Conservation (phyloP, 371 early-diverging fungal genomes). For the Spiromyces aspiralis region DNA sequence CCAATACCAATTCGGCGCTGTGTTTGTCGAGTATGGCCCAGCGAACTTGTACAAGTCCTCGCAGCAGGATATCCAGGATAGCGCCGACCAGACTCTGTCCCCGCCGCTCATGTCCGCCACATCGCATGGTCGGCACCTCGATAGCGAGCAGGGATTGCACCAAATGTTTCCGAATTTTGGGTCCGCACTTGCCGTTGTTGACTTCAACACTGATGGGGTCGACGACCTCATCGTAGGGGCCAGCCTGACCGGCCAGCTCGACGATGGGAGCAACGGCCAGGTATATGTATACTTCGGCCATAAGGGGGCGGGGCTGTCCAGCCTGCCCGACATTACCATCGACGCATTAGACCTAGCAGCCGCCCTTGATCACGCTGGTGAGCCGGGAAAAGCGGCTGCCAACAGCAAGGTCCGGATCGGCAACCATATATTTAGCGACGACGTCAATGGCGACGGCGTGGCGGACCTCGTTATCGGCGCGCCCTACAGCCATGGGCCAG, state of each 20-base stretch:
- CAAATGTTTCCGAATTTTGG: conserved; percentile 47
- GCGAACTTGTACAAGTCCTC: conserved; percentile 6
- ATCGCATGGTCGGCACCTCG: neutral
- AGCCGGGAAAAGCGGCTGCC: conserved; percentile 2
- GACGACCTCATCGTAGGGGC: conserved; percentile 71
- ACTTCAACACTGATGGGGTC: conserved; percentile 69
- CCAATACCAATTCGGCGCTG: conserved; percentile 34
- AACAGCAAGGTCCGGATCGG: conserved; percentile 34
- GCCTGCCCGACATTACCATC: conserved; percentile 28
- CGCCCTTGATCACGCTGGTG: conserved; percentile 10
- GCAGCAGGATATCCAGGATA: conserved; percentile 15
- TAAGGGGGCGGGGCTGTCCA: conserved; percentile 24
- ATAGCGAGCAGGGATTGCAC: neutral
- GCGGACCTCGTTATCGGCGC: conserved; percentile 50
- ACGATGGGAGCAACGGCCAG: conserved; percentile 26
- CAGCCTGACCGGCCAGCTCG: conserved; percentile 32
- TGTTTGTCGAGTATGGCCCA: conserved; percentile 29
- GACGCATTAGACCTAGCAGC: conserved; percentile 7
- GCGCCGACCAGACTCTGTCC: conserved; percentile 6
- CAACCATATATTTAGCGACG: conserved; percentile 33
- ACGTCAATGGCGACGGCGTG: conserved; percentile 47
- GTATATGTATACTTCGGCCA: conserved; percentile 60
- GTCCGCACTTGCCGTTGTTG: conserved; percentile 49
- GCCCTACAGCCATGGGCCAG: no score
- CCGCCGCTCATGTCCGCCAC: neutral